Evolutionary conservation across 2,329 filamentous ascomycete genomes (phyloP).

Genomic region (Sphaerulina musiva): DNA sequence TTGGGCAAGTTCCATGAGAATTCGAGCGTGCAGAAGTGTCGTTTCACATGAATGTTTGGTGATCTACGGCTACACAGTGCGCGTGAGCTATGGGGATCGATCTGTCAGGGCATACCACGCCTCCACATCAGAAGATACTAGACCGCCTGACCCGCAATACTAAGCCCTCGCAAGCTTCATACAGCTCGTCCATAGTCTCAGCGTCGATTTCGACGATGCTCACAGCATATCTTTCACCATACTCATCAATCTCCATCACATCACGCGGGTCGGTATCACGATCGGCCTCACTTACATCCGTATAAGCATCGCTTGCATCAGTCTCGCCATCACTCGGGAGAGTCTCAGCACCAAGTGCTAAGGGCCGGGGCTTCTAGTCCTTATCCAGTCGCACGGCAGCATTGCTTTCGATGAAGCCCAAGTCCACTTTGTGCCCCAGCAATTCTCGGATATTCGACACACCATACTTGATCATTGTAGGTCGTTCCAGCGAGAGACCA

Average conservation of each 20-base stretch:
- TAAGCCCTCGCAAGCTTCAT: not conserved
- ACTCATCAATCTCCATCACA: not conserved
- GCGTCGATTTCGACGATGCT: not conserved
- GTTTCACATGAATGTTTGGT: too few relatives aligned
- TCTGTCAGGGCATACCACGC: too few relatives aligned
- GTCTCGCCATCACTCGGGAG: not conserved
- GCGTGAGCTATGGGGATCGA: too few relatives aligned
- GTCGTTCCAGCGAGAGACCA: slow-evolving; percentile 83
- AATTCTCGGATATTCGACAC: slow-evolving; percentile 81
- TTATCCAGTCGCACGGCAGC: slow-evolving; percentile 85
- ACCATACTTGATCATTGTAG: slow-evolving; percentile 92
- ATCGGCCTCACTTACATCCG: not conserved
- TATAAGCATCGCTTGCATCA: not conserved
- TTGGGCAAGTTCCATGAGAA: too few relatives aligned
- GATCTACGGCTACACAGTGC: too few relatives aligned
- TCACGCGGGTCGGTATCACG: not conserved
- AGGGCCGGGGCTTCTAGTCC: slow-evolving; percentile 37
- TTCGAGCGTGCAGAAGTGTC: too few relatives aligned
- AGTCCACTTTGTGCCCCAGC: slow-evolving; percentile 89
- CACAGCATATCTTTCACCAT: not conserved
- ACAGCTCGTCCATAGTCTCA: not conserved
- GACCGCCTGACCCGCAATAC: not conserved
- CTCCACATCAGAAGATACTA: too few relatives aligned
- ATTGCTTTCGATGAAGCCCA: slow-evolving; percentile 86
- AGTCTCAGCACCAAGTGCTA: not conserved